Conservation (phyloP, 257 asterid genomes). For the Cynanchum wilfordii region DNA sequence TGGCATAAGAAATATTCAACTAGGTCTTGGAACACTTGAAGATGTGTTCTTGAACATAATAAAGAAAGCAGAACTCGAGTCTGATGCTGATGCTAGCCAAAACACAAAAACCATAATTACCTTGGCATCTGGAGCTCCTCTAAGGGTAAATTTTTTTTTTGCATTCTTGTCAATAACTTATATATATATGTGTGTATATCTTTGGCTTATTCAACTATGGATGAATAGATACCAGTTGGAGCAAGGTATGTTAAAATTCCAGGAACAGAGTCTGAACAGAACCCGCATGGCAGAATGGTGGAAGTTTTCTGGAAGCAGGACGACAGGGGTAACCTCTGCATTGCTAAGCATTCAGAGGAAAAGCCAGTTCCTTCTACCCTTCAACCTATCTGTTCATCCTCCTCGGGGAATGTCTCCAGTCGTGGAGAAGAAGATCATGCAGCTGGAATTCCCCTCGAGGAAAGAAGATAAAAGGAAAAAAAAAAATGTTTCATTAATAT, state of each 20-base stretch:
- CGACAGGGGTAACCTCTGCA: slow-evolving; percentile 29
- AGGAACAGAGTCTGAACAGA: slow-evolving; percentile 19
- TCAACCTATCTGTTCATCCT: slow-evolving; percentile 4
- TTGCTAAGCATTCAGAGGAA: slow-evolving; percentile 30
- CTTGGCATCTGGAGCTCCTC: slow-evolving; percentile 26
- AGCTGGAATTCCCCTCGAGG: background rate
- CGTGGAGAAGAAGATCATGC: background rate
- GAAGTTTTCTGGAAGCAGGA: slow-evolving; percentile 37
- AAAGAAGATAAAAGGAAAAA: background rate
- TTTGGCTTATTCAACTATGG: too few species aligned
- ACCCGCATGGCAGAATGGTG: slow-evolving; percentile 31
- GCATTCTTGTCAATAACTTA: background rate
- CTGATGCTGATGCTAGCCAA: too few species aligned
- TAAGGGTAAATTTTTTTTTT: slow-evolving; percentile 17
- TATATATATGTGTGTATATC: too few species aligned
- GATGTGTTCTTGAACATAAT: slow-evolving; percentile 36
- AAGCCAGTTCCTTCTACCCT: slow-evolving; percentile 22
- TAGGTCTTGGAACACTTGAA: slow-evolving; percentile 34
- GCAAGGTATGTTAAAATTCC: slow-evolving; percentile 27
- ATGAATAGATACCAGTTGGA: slow-evolving; percentile 21
- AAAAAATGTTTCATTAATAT: too few species aligned
- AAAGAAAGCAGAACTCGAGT: slow-evolving; percentile 31
- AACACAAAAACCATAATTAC: slow-evolving; percentile 10
- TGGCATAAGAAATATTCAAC: slow-evolving; percentile 30
- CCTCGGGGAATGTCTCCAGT: background rate